These are phyloP conservation scores for Leccinum rimulosum DNA, from an alignment of 768 basidiomycete genomes.

Conservation along the genomic window DNA sequence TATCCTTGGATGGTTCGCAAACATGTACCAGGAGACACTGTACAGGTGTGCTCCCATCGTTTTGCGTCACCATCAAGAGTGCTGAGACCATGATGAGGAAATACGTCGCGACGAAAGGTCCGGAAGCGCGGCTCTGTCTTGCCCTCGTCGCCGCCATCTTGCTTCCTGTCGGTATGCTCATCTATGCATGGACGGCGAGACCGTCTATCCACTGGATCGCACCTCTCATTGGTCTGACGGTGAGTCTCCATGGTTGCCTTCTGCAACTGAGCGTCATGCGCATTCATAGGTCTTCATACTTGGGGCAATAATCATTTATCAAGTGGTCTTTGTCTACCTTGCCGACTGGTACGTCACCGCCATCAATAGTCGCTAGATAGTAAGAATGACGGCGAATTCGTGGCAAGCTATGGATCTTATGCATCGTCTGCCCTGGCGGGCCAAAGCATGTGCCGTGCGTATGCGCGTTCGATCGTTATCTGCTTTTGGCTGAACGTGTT, in stretches of 20 bases:
- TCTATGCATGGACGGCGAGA: conserved; percentile 69
- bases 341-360: conserved; percentile 52
- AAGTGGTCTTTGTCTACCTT: conserved; percentile 58
- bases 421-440: conserved; percentile 70
- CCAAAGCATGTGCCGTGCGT: conserved; percentile 57
- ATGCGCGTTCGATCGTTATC: not conserved
- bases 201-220: conserved; percentile 58
- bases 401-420: conserved; percentile 50
- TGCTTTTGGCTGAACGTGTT: conserved; percentile 7
- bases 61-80: not conserved
- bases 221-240: conserved; percentile 29
- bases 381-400: not conserved
- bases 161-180: conserved; percentile 62
- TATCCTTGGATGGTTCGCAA: conserved; percentile 45
- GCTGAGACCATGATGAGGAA: conserved; percentile 20
- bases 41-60: conserved; percentile 40
- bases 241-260: conserved; percentile 1
- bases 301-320: conserved; percentile 52
- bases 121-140: conserved; percentile 60
- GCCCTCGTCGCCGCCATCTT: conserved; percentile 54
- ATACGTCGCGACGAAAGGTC: conserved; percentile 34
- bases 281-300: conserved; percentile 46
- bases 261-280: not conserved
- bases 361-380: not conserved
- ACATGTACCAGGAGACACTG: conserved; percentile 47